Evolutionary conservation across 108 stramenopile species (phyloP).

Genomic region (Epithemia pelagica): DNA sequence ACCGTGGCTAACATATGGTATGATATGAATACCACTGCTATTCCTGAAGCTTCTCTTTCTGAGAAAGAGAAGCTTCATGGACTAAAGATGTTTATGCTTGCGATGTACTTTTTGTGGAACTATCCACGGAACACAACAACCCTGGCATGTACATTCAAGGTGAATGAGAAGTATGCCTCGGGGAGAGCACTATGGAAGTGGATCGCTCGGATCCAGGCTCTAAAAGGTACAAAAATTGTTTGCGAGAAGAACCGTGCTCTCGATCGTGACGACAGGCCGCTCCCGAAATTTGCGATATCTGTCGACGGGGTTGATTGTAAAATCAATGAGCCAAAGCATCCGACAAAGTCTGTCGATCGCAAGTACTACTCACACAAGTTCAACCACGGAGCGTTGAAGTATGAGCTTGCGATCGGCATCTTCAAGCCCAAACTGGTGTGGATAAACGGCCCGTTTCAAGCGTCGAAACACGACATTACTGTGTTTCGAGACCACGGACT

Average conservation of each 20-base stretch:
- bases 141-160: neutral
- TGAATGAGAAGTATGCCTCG: neutral
- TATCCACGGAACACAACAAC: neutral
- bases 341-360: neutral
- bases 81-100: neutral
- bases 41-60: neutral
- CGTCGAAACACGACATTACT: no score
- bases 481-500: no score
- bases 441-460: no score
- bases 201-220: neutral
- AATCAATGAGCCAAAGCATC: neutral
- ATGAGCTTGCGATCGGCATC: slow-evolving; percentile 33
- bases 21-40: neutral
- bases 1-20: slow-evolving; percentile 1
- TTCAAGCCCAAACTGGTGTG: no score
- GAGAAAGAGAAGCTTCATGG: neutral
- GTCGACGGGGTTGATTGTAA: neutral
- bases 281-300: neutral
- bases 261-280: neutral
- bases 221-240: slow-evolving; percentile 3
- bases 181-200: slow-evolving; percentile 2
- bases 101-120: neutral
- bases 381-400: slow-evolving; percentile 23
- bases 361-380: slow-evolving; percentile 34
- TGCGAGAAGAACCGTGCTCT: neutral